Conservation (phyloP, 1,284 basidiomycete species). For the Cryptococcus wingfieldii region DNA sequence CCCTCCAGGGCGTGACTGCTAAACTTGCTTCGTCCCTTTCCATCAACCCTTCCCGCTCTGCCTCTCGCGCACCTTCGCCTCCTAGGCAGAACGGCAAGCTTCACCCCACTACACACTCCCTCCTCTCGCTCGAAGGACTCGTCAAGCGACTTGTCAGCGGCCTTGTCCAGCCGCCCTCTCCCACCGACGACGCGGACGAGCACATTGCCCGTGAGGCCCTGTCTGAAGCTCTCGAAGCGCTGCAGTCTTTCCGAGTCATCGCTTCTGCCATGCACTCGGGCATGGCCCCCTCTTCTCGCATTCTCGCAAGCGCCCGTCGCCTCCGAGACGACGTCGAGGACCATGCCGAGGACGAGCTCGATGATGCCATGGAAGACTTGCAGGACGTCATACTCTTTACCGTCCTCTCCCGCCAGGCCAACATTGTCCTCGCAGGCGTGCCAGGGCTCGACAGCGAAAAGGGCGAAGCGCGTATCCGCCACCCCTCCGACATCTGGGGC, state of each 20-base stretch:
- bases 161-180: slow-evolving; percentile 43
- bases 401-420: slow-evolving; percentile 38
- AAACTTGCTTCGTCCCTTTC: slow-evolving; percentile 37
- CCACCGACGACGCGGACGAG: slow-evolving; percentile 39
- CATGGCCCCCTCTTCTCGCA: slow-evolving; percentile 20
- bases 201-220: slow-evolving; percentile 48
- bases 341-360: slow-evolving; percentile 39
- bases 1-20: slow-evolving; percentile 29
- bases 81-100: slow-evolving; percentile 25
- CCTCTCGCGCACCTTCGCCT: slow-evolving; percentile 44
- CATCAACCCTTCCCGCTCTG: slow-evolving; percentile 37
- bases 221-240: slow-evolving; percentile 47
- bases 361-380: slow-evolving; percentile 50
- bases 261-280: slow-evolving; percentile 36
- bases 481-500: slow-evolving; percentile 43
- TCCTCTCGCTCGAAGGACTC: slow-evolving; percentile 46
- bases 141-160: slow-evolving; percentile 44
- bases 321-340: slow-evolving; percentile 45
- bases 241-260: slow-evolving; percentile 43
- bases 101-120: slow-evolving; percentile 40
- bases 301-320: slow-evolving; percentile 22
- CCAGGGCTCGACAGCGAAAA: slow-evolving; percentile 10
- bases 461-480: slow-evolving; percentile 16
- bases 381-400: slow-evolving; percentile 45
- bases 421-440: slow-evolving; percentile 22